Percentiles rank a stretch among this genome's conserved stretches.
phyloP scores from a whole-genome alignment of 2,329 filamentous ascomycete species.

The Fusarium sp. region DNA sequence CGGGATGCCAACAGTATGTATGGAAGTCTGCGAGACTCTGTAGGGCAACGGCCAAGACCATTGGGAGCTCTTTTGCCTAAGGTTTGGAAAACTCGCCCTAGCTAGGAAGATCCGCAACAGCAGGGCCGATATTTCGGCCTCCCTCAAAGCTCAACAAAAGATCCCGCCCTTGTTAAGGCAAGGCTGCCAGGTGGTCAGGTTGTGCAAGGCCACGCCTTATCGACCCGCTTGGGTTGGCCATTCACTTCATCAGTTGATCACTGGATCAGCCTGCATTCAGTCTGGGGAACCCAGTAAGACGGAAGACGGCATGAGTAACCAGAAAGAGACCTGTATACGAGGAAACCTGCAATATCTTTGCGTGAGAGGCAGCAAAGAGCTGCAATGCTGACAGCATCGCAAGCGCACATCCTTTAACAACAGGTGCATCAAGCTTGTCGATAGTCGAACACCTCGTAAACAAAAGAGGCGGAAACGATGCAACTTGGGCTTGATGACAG shows the following conservation, averaged over 20 bases:
- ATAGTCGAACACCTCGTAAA: constrained; percentile 18
- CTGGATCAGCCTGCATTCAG: constrained; percentile 26
- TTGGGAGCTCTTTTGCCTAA: constrained; percentile 35
- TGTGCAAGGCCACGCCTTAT: constrained; percentile 26
- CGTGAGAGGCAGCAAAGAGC: constrained; percentile 25
- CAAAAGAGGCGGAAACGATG: constrained; percentile 27
- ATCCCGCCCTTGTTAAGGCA: constrained; percentile 33
- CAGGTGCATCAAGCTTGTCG: constrained; percentile 17
- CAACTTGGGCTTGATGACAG: constrained; percentile 32
- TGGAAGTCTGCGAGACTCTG: constrained; percentile 37
- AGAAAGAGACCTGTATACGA: constrained; percentile 35
- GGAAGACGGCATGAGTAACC: constrained; percentile 35
- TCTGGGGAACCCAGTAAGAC: constrained; percentile 31
- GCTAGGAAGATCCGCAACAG: constrained; percentile 38
- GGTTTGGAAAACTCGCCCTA: constrained; percentile 39
- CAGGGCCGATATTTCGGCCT: constrained; percentile 42
- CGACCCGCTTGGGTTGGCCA: constrained; percentile 14
- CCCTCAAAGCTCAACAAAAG: constrained; percentile 42
- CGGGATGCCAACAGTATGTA: constrained; percentile 48
- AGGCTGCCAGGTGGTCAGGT: constrained; percentile 35
- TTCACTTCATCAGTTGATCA: constrained; percentile 35
- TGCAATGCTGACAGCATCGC: constrained; percentile 13
- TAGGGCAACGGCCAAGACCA: constrained; percentile 30
- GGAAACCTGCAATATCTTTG: constrained; percentile 33
- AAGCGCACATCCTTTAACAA: constrained; percentile 18